Percentiles rank a stretch among this genome's conserved stretches.
These are phyloP conservation scores for Rhizophagus sp. DNA, from an alignment of 192 early-diverging fungal genomes.

Conservation along the genomic window DNA sequence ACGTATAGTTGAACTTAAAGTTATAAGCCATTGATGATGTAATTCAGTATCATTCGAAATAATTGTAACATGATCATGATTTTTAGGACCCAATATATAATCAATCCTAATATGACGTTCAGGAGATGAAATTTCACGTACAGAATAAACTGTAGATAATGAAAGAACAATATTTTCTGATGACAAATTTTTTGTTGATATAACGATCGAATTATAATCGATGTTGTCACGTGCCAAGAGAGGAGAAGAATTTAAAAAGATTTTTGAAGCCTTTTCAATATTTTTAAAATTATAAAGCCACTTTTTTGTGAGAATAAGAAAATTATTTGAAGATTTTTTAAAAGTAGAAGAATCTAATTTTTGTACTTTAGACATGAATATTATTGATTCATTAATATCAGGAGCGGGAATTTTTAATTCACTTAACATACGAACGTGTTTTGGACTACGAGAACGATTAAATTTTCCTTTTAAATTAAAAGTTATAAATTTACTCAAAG, in stretches of 20 bases:
- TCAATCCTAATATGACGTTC: conserved; percentile 7
- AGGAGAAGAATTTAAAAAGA: neutral
- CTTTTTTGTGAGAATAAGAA: neutral
- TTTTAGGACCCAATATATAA: conserved; percentile 4
- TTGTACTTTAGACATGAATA: neutral
- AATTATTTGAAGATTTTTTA: conserved; percentile 17
- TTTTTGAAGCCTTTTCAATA: neutral
- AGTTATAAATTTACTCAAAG: neutral
- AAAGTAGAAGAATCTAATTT: neutral
- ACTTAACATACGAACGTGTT: neutral
- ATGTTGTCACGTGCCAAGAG: neutral
- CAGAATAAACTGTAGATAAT: neutral
- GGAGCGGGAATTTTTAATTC: neutral
- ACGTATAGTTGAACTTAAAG: neutral
- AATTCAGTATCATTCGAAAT: neutral
- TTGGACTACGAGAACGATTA: neutral
- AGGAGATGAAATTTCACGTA: conserved; percentile 4
- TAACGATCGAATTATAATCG: neutral
- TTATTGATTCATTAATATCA: neutral
- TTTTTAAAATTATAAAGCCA: conserved; percentile 2
- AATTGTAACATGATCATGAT: neutral
- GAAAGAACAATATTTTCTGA: neutral
- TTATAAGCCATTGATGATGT: conserved; percentile 1
- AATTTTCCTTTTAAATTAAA: neutral
- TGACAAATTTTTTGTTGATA: neutral